These are phyloP conservation scores for Parietaria judaica DNA, from an alignment of 306 rosid species.

Conservation along the genomic window DNA sequence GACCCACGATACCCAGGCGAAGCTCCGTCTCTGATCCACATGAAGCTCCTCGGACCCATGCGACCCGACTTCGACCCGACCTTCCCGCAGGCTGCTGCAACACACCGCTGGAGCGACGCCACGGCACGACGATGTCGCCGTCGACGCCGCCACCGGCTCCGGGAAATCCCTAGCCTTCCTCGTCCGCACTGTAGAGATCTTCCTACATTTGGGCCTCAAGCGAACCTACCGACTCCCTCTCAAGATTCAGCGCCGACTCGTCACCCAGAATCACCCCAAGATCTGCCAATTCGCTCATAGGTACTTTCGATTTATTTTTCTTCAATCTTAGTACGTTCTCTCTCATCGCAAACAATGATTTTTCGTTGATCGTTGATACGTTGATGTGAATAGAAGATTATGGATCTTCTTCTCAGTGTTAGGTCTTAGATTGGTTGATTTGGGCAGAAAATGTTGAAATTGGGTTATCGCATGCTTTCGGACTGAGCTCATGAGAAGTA, in stretches of 20 bases:
- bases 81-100: no score
- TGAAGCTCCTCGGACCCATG: no score
- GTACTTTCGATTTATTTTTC: conserved; percentile 21
- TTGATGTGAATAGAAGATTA: not conserved
- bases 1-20: no score
- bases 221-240: conserved; percentile 71
- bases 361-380: not conserved
- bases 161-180: conserved; percentile 89
- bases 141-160: conserved; percentile 98
- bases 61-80: no score
- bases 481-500: no score
- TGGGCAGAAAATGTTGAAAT: no score
- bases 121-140: conserved; percentile 81
- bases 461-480: no score
- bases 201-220: conserved; percentile 74
- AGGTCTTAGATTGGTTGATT: not conserved
- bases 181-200: conserved; percentile 74
- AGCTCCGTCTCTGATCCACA: no score
- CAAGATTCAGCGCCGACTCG: conserved; percentile 64
- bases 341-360: not conserved
- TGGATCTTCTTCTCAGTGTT: not conserved
- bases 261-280: conserved; percentile 50
- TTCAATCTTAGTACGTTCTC: not conserved
- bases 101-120: no score
- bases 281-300: conserved; percentile 62